phyloP scores from a whole-genome alignment of 2,329 filamentous ascomycete species.

The Lasiodiplodia sp. region DNA sequence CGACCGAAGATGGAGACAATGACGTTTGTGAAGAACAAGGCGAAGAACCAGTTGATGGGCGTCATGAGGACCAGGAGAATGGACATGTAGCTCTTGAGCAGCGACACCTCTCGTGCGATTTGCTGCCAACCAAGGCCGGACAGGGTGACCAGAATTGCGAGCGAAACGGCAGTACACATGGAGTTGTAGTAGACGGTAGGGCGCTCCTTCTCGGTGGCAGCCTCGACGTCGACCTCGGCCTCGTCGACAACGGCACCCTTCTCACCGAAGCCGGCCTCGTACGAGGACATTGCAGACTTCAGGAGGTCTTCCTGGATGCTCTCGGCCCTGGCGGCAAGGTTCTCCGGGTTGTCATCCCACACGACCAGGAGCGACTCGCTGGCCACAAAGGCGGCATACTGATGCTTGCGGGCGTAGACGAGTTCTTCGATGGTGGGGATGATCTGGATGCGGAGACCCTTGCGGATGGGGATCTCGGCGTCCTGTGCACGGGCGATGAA shows the following conservation, averaged over 20 bases:
- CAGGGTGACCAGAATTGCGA: slow-evolving; percentile 69
- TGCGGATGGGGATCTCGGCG: slow-evolving; percentile 76
- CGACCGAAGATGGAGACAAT: slow-evolving; percentile 78
- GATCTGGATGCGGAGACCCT: slow-evolving; percentile 79
- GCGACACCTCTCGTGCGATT: slow-evolving; percentile 71
- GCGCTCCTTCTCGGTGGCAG: slow-evolving; percentile 69
- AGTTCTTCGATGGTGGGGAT: slow-evolving; percentile 75
- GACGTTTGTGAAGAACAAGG: slow-evolving; percentile 81
- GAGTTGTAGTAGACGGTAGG: slow-evolving; percentile 75
- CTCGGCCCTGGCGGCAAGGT: slow-evolving; percentile 73
- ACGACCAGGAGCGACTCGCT: slow-evolving; percentile 75
- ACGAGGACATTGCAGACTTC: slow-evolving; percentile 75
- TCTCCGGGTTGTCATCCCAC: slow-evolving; percentile 81
- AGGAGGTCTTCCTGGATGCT: slow-evolving; percentile 79
- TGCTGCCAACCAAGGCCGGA: slow-evolving; percentile 74
- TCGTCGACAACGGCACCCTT: slow-evolving; percentile 57
- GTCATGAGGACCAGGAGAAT: slow-evolving; percentile 70
- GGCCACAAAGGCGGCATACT: slow-evolving; percentile 81
- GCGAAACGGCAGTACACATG: slow-evolving; percentile 70
- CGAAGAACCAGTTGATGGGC: slow-evolving; percentile 80
- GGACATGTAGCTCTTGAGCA: slow-evolving; percentile 69
- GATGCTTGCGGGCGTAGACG: slow-evolving; percentile 74
- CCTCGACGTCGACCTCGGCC: slow-evolving; percentile 74
- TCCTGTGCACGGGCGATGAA: slow-evolving; percentile 22
- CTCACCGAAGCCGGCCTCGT: slow-evolving; percentile 60